phyloP scores from a whole-genome alignment of 2,329 filamentous ascomycete species.

The Sporothrix curviconia region DNA sequence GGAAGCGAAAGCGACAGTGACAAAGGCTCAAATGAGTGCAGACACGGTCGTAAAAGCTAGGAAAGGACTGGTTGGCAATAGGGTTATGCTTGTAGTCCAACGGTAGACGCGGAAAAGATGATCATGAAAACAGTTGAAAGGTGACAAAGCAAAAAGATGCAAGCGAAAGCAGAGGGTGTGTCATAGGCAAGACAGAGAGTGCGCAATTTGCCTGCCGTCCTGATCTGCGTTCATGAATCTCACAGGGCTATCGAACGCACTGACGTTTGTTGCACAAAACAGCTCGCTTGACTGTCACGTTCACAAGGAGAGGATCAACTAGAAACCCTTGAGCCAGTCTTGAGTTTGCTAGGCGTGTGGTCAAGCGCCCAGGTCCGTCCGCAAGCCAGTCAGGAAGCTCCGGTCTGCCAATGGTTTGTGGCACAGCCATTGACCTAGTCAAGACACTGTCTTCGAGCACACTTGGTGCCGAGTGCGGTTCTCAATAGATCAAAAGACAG shows the following conservation, averaged over 20 bases:
- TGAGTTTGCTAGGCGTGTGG: too few relatives aligned
- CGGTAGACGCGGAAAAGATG: too few relatives aligned
- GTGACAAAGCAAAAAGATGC: background rate
- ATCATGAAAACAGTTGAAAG: background rate
- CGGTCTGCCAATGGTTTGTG: too few relatives aligned
- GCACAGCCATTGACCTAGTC: background rate
- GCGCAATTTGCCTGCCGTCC: background rate
- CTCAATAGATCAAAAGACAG: background rate
- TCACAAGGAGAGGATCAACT: too few relatives aligned
- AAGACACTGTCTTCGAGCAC: background rate
- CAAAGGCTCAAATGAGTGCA: conserved; percentile 1
- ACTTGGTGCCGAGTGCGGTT: background rate
- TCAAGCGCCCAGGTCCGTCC: too few relatives aligned
- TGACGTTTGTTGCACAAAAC: too few relatives aligned
- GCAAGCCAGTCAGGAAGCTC: too few relatives aligned
- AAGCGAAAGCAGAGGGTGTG: background rate
- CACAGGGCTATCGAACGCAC: too few relatives aligned
- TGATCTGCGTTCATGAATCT: too few relatives aligned
- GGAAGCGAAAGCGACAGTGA: conserved; percentile 9
- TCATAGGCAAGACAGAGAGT: background rate
- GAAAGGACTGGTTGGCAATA: too few relatives aligned
- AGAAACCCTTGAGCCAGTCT: too few relatives aligned
- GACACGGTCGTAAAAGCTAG: conserved; percentile 6
- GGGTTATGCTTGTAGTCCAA: too few relatives aligned
- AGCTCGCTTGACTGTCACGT: background rate